phyloP scores from a whole-genome alignment of 2,329 filamentous ascomycete genomes.

The Claviceps sp. region DNA sequence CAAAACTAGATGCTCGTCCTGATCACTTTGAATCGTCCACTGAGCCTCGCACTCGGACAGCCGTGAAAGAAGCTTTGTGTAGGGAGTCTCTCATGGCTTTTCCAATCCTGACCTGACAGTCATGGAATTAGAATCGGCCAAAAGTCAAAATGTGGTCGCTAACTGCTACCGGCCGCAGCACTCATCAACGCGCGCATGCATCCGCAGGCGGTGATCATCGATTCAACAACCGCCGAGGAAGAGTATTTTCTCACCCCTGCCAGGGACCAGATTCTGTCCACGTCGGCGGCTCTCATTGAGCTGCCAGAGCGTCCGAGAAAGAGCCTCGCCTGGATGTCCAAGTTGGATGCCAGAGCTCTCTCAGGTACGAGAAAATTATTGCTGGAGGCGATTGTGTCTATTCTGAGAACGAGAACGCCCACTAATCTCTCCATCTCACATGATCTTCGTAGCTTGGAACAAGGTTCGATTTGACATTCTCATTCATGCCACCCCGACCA shows the following conservation, averaged over 20 bases:
- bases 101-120: not conserved
- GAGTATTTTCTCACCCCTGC: constrained; percentile 50
- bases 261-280: constrained; percentile 35
- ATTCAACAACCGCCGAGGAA: constrained; percentile 55
- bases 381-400: too few species aligned
- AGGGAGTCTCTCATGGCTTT: constrained; percentile 11
- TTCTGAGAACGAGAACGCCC: not conserved
- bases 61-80: constrained; percentile 52
- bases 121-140: not conserved
- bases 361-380: constrained; percentile 30
- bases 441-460: constrained; percentile 52
- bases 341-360: constrained; percentile 60
- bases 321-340: constrained; percentile 62
- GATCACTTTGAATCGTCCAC: constrained; percentile 59
- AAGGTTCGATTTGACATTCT: constrained; percentile 67
- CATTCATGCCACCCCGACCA: constrained; percentile 58
- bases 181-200: constrained; percentile 63
- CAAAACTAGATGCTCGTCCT: constrained; percentile 55
- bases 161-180: constrained; percentile 14
- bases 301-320: constrained; percentile 52
- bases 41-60: constrained; percentile 52
- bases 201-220: constrained; percentile 63
- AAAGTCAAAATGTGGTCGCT: not conserved
- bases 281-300: constrained; percentile 55
- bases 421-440: too few species aligned